These are phyloP conservation scores for Quercus rubra DNA, from an alignment of 306 rosid genomes.

Conservation along the genomic window DNA sequence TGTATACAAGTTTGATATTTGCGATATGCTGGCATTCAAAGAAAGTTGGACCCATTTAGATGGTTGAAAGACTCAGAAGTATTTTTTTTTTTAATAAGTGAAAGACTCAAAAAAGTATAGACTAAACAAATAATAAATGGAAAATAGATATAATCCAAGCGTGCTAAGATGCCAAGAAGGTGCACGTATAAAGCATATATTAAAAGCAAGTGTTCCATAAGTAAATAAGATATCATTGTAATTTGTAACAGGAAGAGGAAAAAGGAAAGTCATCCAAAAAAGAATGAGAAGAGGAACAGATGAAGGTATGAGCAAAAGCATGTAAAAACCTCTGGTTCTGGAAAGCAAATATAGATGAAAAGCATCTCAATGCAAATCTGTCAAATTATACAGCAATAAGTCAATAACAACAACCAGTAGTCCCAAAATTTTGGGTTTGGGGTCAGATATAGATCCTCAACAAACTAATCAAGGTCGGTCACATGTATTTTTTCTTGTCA, in stretches of 20 bases:
- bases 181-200: no score
- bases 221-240: neutral
- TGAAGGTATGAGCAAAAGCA: neutral
- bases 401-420: no score
- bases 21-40: conserved; percentile 50
- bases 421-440: no score
- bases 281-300: neutral
- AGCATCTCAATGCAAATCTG: neutral
- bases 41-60: neutral
- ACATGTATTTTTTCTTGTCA: no score
- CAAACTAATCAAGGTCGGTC: no score
- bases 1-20: conserved; percentile 71
- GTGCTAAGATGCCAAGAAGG: neutral
- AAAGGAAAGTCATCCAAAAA: neutral
- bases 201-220: neutral
- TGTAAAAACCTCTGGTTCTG: no score
- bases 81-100: no score
- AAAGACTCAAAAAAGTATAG: neutral
- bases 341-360: neutral
- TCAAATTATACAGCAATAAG: neutral
- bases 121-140: neutral
- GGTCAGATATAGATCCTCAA: no score
- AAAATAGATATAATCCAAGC: neutral
- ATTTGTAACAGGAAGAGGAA: neutral
- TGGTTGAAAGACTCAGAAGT: neutral